Conservation (phyloP, 108 stramenopile genomes). For the Asterionellopsis glacialis region DNA sequence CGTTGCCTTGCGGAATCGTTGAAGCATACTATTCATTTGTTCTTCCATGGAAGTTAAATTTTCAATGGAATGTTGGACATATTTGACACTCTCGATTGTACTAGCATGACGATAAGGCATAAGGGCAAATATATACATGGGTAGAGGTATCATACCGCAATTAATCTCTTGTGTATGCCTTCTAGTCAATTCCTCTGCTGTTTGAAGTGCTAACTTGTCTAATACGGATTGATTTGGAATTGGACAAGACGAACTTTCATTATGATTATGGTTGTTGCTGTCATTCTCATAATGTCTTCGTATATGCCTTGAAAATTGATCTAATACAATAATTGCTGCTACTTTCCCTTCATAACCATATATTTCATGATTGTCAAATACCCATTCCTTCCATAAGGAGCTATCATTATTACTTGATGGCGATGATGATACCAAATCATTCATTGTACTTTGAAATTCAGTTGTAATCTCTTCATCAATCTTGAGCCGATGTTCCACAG, state of each 20-base stretch:
- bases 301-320: conserved; percentile 83
- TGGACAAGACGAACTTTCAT: not conserved
- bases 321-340: conserved; percentile 80
- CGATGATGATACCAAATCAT: conserved; percentile 29
- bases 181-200: conserved; percentile 39
- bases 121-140: conserved; percentile 72
- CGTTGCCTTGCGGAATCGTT: conserved; percentile 82
- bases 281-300: conserved; percentile 43
- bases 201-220: conserved; percentile 49
- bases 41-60: conserved; percentile 32
- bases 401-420: conserved; percentile 3
- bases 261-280: not conserved
- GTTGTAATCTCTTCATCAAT: conserved; percentile 66
- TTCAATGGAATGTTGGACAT: conserved; percentile 53
- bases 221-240: conserved; percentile 41
- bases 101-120: conserved; percentile 82
- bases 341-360: conserved; percentile 73
- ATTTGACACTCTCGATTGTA: conserved; percentile 48
- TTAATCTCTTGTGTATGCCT: conserved; percentile 47
- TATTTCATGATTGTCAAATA: conserved; percentile 16
- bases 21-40: conserved; percentile 68
- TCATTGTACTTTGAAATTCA: conserved; percentile 37
- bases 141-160: conserved; percentile 76
- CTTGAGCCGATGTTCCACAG: conserved; percentile 27
- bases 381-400: conserved; percentile 30